phyloP scores from a whole-genome alignment of 306 rosid species.

The Vigna hirtella region DNA sequence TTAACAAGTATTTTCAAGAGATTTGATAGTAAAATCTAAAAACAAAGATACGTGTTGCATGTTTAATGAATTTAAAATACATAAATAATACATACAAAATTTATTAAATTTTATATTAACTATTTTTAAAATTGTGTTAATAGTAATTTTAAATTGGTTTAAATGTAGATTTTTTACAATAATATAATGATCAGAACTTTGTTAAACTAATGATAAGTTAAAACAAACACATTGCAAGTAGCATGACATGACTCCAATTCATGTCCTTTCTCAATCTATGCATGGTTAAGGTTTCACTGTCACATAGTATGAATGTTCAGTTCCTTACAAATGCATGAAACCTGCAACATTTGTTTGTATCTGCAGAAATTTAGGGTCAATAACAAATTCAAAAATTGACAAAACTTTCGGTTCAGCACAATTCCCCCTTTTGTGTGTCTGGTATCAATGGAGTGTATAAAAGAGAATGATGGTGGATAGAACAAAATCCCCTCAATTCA shows the following conservation, averaged over 20 bases:
- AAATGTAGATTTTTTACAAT: too few species aligned
- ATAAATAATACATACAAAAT: too few species aligned
- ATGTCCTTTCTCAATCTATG: background rate
- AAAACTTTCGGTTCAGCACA: slow-evolving; percentile 6
- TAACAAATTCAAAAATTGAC: slow-evolving; percentile 4
- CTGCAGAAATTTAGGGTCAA: slow-evolving; percentile 1
- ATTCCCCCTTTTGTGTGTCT: background rate
- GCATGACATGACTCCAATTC: background rate
- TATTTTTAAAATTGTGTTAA: too few species aligned
- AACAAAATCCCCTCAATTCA: background rate
- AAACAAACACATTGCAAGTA: background rate
- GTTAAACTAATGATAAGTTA: background rate
- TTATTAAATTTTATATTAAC: too few species aligned
- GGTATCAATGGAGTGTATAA: background rate
- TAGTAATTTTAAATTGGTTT: too few species aligned
- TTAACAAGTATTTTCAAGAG: too few species aligned
- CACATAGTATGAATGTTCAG: background rate
- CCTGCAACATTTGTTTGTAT: slow-evolving; percentile 5
- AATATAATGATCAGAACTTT: too few species aligned
- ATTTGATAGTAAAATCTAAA: too few species aligned
- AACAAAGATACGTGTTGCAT: too few species aligned
- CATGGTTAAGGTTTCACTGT: slow-evolving; percentile 7
- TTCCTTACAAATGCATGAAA: slow-evolving; percentile 3
- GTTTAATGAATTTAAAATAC: too few species aligned
- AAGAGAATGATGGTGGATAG: slow-evolving; percentile 12